Evolutionary conservation across 148 eudicot species (phyloP).

Genomic region (Camellia lanceoleosa): DNA sequence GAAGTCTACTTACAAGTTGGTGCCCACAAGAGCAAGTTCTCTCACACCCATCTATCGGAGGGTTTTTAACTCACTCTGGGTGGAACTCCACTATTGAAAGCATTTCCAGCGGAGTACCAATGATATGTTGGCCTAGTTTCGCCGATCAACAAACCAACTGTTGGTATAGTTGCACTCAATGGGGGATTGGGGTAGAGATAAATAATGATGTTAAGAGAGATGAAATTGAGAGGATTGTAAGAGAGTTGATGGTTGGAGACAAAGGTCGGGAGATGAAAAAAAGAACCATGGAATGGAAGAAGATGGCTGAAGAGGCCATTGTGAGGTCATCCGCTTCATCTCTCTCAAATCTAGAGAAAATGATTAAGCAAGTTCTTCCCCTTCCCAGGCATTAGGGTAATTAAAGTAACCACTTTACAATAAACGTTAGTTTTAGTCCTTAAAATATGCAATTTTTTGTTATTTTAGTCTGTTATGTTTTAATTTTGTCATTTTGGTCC

Average conservation of each 20-base stretch:
- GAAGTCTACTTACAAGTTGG: not conserved
- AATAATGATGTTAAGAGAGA: constrained; percentile 2
- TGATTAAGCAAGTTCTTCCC: not conserved
- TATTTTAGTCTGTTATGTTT: too few species aligned
- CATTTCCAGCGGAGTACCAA: not conserved
- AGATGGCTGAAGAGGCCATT: not conserved
- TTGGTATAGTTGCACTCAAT: not conserved
- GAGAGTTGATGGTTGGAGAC: not conserved
- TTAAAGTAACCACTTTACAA: too few species aligned
- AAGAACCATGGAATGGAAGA: not conserved
- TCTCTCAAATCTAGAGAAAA: not conserved
- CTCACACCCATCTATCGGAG: not conserved
- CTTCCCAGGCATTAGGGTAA: not conserved
- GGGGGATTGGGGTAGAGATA: constrained; percentile 2
- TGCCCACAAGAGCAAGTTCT: not conserved
- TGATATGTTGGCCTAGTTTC: not conserved
- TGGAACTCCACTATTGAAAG: constrained; percentile 1
- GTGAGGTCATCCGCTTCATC: not conserved
- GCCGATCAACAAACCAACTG: not conserved
- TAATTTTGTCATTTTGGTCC: too few species aligned
- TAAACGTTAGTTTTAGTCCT: too few species aligned
- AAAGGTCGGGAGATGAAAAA: not conserved
- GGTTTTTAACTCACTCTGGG: not conserved
- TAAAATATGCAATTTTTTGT: too few species aligned
- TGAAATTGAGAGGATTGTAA: not conserved